These are phyloP conservation scores for Asterochloris erici DNA, from an alignment of 139 green algal species.

Conservation along the genomic window DNA sequence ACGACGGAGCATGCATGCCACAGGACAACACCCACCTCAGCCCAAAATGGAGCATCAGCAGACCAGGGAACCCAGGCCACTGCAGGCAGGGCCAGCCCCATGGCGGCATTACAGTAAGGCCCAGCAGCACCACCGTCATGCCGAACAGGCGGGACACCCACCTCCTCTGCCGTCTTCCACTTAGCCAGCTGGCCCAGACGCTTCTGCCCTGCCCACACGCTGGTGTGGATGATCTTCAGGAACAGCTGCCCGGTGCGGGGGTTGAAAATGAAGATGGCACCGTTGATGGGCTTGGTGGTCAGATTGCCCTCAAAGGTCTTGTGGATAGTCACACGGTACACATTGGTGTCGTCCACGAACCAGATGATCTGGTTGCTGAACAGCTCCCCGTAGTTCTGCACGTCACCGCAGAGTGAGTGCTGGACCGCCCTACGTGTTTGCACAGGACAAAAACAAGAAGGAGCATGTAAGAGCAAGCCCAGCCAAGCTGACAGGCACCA, in stretches of 20 bases:
- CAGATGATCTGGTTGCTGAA: constrained; percentile 99
- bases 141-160: constrained; percentile 18
- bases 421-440: background rate
- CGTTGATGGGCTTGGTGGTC: constrained; percentile 97
- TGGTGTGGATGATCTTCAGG: constrained; percentile 99
- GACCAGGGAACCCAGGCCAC: too few species aligned
- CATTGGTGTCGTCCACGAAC: constrained; percentile 99
- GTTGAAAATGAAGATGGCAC: constrained; percentile 99
- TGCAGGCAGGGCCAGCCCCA: too few species aligned
- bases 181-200: constrained; percentile 97
- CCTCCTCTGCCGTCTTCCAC: constrained; percentile 99
- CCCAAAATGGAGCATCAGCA: too few species aligned
- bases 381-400: constrained; percentile 98
- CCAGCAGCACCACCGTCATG: too few species aligned
- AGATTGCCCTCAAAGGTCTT: constrained; percentile 99
- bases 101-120: too few species aligned
- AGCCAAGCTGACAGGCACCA: background rate
- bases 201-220: constrained; percentile 99
- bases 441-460: background rate
- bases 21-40: too few species aligned
- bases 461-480: too few species aligned
- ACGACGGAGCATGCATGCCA: too few species aligned
- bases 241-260: constrained; percentile 96
- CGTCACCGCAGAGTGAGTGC: too few species aligned
- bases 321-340: constrained; percentile 99